Percentiles rank a stretch among this genome's conserved stretches.
Conservation (phyloP, 2,329 filamentous ascomycete species). For the Penicillium sp. region DNA sequence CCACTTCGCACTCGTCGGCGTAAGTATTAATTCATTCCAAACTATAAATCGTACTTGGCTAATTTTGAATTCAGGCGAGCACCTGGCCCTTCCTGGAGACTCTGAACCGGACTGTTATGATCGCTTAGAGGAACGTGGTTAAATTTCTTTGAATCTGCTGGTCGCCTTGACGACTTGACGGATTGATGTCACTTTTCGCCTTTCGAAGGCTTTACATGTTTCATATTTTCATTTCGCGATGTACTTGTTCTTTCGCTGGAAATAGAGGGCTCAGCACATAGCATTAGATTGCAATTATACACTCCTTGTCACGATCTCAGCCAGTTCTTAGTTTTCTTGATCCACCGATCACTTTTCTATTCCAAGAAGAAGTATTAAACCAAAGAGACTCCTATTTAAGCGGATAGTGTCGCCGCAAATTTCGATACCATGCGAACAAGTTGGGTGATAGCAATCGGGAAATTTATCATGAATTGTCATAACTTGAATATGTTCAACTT, state of each 20-base stretch:
- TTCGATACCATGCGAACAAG: too few relatives aligned
- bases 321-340: too few relatives aligned
- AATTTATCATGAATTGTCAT: too few relatives aligned
- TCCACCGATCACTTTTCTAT: too few relatives aligned
- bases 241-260: not conserved
- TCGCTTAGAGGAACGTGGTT: conserved; percentile 16
- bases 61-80: conserved; percentile 23
- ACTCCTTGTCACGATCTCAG: not conserved
- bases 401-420: too few relatives aligned
- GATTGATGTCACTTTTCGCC: not conserved
- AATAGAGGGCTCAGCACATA: not conserved
- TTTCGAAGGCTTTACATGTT: not conserved
- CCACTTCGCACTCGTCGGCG: conserved; percentile 35
- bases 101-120: conserved; percentile 29
- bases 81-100: conserved; percentile 27
- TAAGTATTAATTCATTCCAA: conserved; percentile 21
- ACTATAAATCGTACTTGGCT: not conserved
- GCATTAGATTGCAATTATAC: not conserved
- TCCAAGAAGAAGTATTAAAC: too few relatives aligned
- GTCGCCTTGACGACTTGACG: not conserved
- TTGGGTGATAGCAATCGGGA: too few relatives aligned
- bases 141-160: not conserved
- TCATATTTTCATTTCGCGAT: conserved; percentile 1
- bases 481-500: too few relatives aligned
- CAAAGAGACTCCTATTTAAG: too few relatives aligned